Evolutionary conservation across 2,329 filamentous ascomycete species (phyloP), one percentile per base, ranked within the genome.

Genomic region (Mariannaea sp.): DNA sequence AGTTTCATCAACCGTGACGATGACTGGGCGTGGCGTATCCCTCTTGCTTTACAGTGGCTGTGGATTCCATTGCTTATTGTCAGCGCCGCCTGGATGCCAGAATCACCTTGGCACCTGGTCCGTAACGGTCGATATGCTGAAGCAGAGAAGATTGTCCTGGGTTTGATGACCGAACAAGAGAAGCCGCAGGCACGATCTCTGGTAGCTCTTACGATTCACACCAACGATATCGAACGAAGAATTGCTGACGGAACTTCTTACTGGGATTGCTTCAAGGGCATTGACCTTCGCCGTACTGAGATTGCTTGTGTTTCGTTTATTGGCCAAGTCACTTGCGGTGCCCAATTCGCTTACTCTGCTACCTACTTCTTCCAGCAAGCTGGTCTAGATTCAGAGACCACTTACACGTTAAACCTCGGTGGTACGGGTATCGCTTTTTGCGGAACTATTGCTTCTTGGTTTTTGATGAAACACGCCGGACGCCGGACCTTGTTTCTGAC

Each of bases 41-140:
- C 77, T 0, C 78, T 75, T 47, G 75, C 70, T 0, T 49, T 77
- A 2, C 76, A 79, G 57, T 79, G 77, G 76, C 38, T 65, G 3
- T 69, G 67, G 65, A 65, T 66, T 2, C 14, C 68, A 1, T 57
- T 64, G 0, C 61, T 71, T 3, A 48, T 66, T 19, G 55, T 66
- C 6, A 58, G 58, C 5, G 52, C 64, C 14, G 63, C 43, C 17
- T 59, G 68, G 26, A 61, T 65, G 1, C 69, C 69, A 2, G 69
- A 71, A 49, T 68, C 64, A 12, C 69, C 69, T 10, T 71, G 67
- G 68, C 69, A 71, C 68, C 68, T 73, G 13, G 70, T 77, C 5
- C 71, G 75, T 4, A 67, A 73, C 10, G 71, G 71, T 8, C 64
- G 51, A n/a, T 29, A 53, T n/a, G 43, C 43, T 1, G 57, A 56